phyloP scores from a whole-genome alignment of 2,329 filamentous ascomycete genomes.

The Talaromyces sp. region DNA sequence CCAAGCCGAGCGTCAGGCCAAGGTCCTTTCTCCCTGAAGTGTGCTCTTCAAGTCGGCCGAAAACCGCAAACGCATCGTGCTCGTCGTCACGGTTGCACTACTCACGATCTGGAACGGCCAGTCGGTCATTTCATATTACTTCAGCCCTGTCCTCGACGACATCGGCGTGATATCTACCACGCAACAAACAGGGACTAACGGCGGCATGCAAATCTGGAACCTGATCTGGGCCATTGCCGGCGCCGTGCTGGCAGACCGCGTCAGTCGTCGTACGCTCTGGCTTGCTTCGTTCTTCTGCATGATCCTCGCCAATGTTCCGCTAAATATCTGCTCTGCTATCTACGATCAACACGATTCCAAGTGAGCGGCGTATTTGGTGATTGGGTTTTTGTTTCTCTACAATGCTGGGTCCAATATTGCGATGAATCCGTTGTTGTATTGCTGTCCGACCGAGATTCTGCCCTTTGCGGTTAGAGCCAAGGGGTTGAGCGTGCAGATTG shows the following conservation, averaged over 20 bases:
- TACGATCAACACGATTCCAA: background rate
- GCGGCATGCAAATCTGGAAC: background rate
- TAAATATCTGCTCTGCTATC: background rate
- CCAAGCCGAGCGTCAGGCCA: no score
- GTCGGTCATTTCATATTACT: slow-evolving; percentile 4
- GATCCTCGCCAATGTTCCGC: background rate
- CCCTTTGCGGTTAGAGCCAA: slow-evolving; percentile 53
- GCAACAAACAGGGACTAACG: background rate
- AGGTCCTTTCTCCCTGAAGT: no score
- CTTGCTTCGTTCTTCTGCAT: background rate
- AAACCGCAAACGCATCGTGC: no score
- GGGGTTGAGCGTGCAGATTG: slow-evolving; percentile 50
- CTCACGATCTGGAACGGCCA: background rate
- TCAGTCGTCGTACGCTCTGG: background rate
- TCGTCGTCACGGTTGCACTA: no score
- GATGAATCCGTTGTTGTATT: slow-evolving; percentile 39
- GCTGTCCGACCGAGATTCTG: slow-evolving; percentile 53
- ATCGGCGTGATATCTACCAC: slow-evolving; percentile 2
- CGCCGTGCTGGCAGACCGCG: background rate
- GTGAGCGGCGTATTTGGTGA: background rate
- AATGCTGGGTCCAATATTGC: slow-evolving; percentile 33
- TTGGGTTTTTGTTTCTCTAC: background rate
- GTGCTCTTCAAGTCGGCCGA: no score
- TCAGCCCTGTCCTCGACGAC: background rate
- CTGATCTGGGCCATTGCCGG: background rate